Conservation (phyloP, 352 stramenopile genomes). For the Phytophthora pini region DNA sequence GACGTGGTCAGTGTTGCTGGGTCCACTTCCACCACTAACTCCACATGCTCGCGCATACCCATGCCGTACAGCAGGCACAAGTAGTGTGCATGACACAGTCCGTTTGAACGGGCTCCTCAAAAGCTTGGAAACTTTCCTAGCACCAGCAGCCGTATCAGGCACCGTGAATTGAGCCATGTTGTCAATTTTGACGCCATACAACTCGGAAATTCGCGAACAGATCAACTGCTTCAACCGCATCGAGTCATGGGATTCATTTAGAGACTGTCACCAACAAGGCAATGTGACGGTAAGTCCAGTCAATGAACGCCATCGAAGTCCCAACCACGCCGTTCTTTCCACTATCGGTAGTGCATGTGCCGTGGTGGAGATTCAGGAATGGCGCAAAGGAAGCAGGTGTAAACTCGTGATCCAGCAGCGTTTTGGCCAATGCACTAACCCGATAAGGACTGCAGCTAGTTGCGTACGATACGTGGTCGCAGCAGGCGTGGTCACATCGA, state of each 20-base stretch:
- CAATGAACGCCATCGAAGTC: neutral
- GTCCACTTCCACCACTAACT: neutral
- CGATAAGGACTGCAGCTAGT: no score
- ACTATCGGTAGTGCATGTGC: neutral
- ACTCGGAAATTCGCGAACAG: neutral
- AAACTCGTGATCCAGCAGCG: no score
- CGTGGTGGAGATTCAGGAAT: neutral
- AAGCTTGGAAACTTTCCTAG: neutral
- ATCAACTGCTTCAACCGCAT: neutral
- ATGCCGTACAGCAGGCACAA: constrained; percentile 1
- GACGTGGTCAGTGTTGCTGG: neutral
- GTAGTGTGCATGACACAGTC: constrained; percentile 1
- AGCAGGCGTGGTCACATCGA: neutral
- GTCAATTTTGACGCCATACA: neutral
- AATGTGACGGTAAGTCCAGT: neutral
- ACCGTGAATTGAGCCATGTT: neutral
- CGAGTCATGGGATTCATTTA: neutral
- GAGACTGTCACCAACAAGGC: neutral
- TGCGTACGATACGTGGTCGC: neutral
- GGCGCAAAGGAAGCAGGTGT: no score
- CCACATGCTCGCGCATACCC: neutral
- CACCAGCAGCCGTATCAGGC: neutral
- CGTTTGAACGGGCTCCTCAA: neutral
- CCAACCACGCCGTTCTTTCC: neutral
- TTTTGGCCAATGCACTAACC: no score